Base-by-base conservation (phyloP, 257 asterid genomes). In the Gardenia jasminoides region DNA sequence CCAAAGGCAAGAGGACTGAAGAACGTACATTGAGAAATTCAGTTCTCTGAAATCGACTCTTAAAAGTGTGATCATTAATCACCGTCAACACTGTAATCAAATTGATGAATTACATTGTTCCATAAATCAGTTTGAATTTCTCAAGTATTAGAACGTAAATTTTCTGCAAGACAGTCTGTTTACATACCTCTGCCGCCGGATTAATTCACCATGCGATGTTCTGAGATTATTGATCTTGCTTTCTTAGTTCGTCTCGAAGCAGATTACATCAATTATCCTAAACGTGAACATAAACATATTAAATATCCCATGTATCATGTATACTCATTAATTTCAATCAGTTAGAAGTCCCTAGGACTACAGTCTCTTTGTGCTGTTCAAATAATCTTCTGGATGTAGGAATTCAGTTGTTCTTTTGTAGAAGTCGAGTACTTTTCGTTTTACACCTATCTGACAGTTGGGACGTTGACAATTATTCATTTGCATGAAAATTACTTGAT, bases 231-330 rank as follows among this genome's bases (percentile, higher is more conserved):
- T 74, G 70, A 74, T 36, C 24, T 36, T 13, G 3, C 22, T 74
- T 58, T 39, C 26, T 58, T 74, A 58, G 39, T 74, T 69, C 58
- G 69, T 74, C 64, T 54, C 78, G 22, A 9, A 9, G 52, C 52
- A 9, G 52, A 47, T 46, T 7, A 46, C 12, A 46, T 46, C 7
- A 7, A 46, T 46, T 46, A 46, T 1, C 12, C 13, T 58, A 36
- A 22, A 56, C 56, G 56, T 74, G 48, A 48, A 74, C 56, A 20
- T 54, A 20, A 22, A 74, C 39, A 56, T 59, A 56, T 67, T 36
- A 26, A 22, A 24, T 20, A 56, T 12, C 11, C 19, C 22, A 5
- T 56, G 56, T 31, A 74, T 22, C 4, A 36, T 36, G 41, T 4
- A 36, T 36, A 33, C 19, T 33, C 16, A 11, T 22, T 56, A 56